These are phyloP conservation scores for Gymnopilus dilepis DNA, from an alignment of 768 basidiomycete genomes.

Conservation along the genomic window DNA sequence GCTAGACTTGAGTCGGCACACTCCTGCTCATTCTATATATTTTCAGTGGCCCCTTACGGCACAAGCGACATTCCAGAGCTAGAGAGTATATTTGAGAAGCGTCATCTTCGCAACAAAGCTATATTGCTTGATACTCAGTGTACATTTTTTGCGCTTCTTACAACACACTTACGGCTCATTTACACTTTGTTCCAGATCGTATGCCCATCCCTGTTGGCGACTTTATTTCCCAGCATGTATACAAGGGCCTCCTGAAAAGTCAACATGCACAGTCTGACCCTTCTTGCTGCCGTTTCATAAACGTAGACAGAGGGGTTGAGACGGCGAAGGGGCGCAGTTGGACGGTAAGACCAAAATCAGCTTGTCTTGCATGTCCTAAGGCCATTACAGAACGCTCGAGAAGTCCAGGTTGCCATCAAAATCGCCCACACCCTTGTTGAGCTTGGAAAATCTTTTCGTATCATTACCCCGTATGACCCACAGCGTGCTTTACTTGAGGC, in stretches of 20 bases:
- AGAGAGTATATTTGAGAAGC: constrained; percentile 66
- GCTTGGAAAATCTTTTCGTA: constrained; percentile 48
- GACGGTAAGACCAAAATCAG: constrained; percentile 33
- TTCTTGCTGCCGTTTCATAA: constrained; percentile 62
- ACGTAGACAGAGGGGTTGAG: constrained; percentile 46
- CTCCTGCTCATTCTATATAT: constrained; percentile 21
- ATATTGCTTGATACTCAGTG: constrained; percentile 68
- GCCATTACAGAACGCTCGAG: constrained; percentile 53
- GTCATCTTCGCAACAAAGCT: constrained; percentile 47
- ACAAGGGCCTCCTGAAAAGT: constrained; percentile 55
- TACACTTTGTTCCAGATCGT: constrained; percentile 42
- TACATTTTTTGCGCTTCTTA: constrained; percentile 32
- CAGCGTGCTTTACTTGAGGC: constrained; percentile 62
- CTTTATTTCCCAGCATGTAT: constrained; percentile 66
- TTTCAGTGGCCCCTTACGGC: constrained; percentile 69
- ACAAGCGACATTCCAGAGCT: constrained; percentile 54
- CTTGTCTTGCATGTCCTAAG: constrained; percentile 1
- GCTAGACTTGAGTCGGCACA: constrained; percentile 21
- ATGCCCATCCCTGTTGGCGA: constrained; percentile 69
- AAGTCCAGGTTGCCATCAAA: constrained; percentile 50
- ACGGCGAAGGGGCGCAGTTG: constrained; percentile 38
- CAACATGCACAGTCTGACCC: constrained; percentile 39
- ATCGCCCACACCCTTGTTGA: constrained; percentile 50
- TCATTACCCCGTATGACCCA: constrained; percentile 80
- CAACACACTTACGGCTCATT: not conserved